Evolutionary conservation across 2,329 filamentous ascomycete genomes (phyloP).

Genomic region (Neonectria faginata): DNA sequence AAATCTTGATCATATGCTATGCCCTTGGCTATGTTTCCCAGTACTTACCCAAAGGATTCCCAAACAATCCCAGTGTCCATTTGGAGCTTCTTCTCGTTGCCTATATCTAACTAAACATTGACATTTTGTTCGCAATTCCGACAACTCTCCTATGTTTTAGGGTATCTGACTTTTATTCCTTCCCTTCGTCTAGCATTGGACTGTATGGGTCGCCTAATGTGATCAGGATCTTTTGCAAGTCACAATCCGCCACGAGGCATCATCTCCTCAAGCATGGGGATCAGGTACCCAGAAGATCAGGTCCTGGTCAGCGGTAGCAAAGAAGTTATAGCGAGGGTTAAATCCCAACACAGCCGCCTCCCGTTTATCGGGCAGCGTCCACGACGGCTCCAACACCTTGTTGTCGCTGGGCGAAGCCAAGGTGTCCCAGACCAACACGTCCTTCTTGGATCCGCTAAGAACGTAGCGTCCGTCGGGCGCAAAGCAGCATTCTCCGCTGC

Average conservation of each 20-base stretch:
- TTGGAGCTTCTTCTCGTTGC: neutral
- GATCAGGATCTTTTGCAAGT: too few relatives aligned
- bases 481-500: slow-evolving; percentile 86
- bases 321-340: slow-evolving; percentile 91
- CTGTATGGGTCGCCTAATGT: too few relatives aligned
- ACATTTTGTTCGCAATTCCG: neutral
- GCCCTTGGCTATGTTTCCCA: neutral
- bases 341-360: slow-evolving; percentile 83
- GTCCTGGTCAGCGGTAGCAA: slow-evolving; percentile 90
- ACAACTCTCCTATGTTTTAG: slow-evolving; percentile 9
- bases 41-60: neutral
- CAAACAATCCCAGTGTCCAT: neutral
- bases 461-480: slow-evolving; percentile 90
- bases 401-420: slow-evolving; percentile 66
- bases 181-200: too few relatives aligned
- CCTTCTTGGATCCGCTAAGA: slow-evolving; percentile 79
- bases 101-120: neutral
- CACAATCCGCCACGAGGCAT: too few relatives aligned
- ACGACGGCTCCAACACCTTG: slow-evolving; percentile 71
- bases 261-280: slow-evolving; percentile 60
- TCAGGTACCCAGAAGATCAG: slow-evolving; percentile 83
- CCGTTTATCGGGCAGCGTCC: slow-evolving; percentile 73
- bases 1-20: neutral
- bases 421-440: slow-evolving; percentile 89
- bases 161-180: slow-evolving; percentile 26